Evolutionary conservation across 2,329 filamentous ascomycete genomes (phyloP).

Genomic region (Aspergillus persii): DNA sequence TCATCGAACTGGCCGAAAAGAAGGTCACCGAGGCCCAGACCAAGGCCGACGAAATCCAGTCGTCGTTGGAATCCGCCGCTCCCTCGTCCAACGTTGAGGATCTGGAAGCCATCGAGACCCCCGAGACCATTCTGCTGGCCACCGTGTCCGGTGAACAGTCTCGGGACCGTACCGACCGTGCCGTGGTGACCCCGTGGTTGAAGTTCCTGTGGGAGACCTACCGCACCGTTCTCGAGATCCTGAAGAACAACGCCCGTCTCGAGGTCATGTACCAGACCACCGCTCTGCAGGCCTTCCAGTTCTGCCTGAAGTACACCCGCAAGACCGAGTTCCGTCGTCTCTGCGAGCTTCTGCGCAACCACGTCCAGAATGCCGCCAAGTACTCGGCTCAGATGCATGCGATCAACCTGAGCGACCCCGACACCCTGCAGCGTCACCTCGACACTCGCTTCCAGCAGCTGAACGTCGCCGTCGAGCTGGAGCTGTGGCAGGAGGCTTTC

Average conservation of each 20-base stretch:
- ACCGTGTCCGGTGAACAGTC: slow-evolving; percentile 98
- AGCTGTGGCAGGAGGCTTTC: slow-evolving; percentile 99
- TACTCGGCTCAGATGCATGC: slow-evolving; percentile 99
- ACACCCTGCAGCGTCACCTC: slow-evolving; percentile 93
- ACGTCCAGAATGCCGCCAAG: slow-evolving; percentile 98
- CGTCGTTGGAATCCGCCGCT: slow-evolving; percentile 72
- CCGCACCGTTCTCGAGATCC: slow-evolving; percentile 94
- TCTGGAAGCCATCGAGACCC: slow-evolving; percentile 94
- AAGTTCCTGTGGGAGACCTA: slow-evolving; percentile 99
- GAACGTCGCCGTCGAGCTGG: slow-evolving; percentile 95
- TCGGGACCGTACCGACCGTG: slow-evolving; percentile 92
- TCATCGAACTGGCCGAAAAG: slow-evolving; percentile 93
- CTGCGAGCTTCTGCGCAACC: slow-evolving; percentile 96
- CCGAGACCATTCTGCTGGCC: slow-evolving; percentile 94
- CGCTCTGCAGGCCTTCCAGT: slow-evolving; percentile 96
- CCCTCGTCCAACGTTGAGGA: slow-evolving; percentile 81
- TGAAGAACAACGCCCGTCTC: slow-evolving; percentile 97
- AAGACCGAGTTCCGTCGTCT: slow-evolving; percentile 99
- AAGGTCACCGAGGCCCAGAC: slow-evolving; percentile 95
- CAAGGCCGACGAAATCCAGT: slow-evolving; percentile 94
- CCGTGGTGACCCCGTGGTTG: slow-evolving; percentile 97
- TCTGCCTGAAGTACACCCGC: slow-evolving; percentile 95
- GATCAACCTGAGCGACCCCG: slow-evolving; percentile 96
- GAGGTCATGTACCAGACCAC: slow-evolving; percentile 99
- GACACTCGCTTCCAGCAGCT: slow-evolving; percentile 98